Evolutionary conservation across 768 basidiomycete species (phyloP), one percentile per base, ranked within the genome.

Genomic region (Mycena vitilis): DNA sequence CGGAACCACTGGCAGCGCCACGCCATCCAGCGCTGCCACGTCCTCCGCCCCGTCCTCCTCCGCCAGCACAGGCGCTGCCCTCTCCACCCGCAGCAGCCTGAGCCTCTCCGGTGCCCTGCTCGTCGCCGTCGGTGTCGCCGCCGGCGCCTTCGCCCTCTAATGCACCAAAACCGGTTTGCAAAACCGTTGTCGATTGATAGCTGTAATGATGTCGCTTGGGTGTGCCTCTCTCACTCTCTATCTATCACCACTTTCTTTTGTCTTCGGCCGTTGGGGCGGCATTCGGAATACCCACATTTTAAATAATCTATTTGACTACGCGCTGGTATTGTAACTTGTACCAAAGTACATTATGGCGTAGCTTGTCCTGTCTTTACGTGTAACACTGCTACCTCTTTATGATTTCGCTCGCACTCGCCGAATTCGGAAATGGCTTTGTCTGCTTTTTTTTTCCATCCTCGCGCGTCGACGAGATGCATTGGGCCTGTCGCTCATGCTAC

Each of bases 121-220:
- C 49, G 60, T 63, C 49, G 66, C 63, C 25, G 25, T 59, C 47
- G 63, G 71, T 15, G 56, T 69, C 36, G 57, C 55, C 49, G 67
- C 64, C 40, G 60, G 60, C 18, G 71, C 61, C 20, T 48, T 65
- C 30, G 63, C 55, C 16, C 66, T 68, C 59, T 71, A 68, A 36
- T 5, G 11, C 20, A 38, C 20, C 45, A 36, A 36, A 44, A 42
- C 5, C 20, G 40, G 25, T 30, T 38, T 6, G 38, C 20, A 64
- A 30, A 30, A 30, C 30, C 30, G 30, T 30, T 13, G n/a, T 11
- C 2, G 34, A 18, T 7, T 15, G 36, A n/a, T 16, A 30, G 56
- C n/a, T 36, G 42, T 30, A 34, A 44, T 36, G 37, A 56, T 45
- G 25, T 13, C n/a, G 40, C 22, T 1, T 10, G 13, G 22, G 16